These are phyloP conservation scores for Fusarium euwallaceae DNA, from an alignment of 2,329 filamentous ascomycete species.

Conservation along the genomic window DNA sequence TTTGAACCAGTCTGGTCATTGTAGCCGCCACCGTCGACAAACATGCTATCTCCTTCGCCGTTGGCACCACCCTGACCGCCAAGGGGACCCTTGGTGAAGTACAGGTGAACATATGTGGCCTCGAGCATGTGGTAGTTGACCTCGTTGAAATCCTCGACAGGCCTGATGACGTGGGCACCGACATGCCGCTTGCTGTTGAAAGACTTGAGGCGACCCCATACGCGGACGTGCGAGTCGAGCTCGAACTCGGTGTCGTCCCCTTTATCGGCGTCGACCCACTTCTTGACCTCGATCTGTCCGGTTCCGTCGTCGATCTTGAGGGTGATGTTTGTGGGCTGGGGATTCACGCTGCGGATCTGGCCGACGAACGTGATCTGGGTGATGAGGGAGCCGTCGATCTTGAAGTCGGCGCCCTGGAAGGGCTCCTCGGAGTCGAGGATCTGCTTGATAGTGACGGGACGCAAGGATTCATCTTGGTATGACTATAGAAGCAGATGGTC, in stretches of 20 bases:
- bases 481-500: slow-evolving; percentile 53
- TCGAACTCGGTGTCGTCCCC: slow-evolving; percentile 66
- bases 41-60: slow-evolving; percentile 65
- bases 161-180: slow-evolving; percentile 83
- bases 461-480: slow-evolving; percentile 86
- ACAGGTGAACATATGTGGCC: slow-evolving; percentile 88
- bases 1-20: slow-evolving; percentile 54
- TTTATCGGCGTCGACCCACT: slow-evolving; percentile 80
- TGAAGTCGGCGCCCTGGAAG: slow-evolving; percentile 80
- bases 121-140: slow-evolving; percentile 93
- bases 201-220: slow-evolving; percentile 85
- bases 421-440: slow-evolving; percentile 85
- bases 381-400: slow-evolving; percentile 81
- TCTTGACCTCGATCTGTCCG: slow-evolving; percentile 89
- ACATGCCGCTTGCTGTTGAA: slow-evolving; percentile 89
- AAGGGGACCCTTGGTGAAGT: slow-evolving; percentile 79
- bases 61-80: slow-evolving; percentile 56
- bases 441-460: slow-evolving; percentile 96
- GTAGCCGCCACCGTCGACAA: slow-evolving; percentile 64
- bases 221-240: slow-evolving; percentile 84
- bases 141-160: slow-evolving; percentile 89
- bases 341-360: slow-evolving; percentile 87
- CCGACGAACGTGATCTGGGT: slow-evolving; percentile 85
- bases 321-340: slow-evolving; percentile 91
- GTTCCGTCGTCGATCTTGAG: slow-evolving; percentile 97